Evolutionary conservation across 257 asterid genomes (phyloP).

Genomic region (Capsicum pubescens): DNA sequence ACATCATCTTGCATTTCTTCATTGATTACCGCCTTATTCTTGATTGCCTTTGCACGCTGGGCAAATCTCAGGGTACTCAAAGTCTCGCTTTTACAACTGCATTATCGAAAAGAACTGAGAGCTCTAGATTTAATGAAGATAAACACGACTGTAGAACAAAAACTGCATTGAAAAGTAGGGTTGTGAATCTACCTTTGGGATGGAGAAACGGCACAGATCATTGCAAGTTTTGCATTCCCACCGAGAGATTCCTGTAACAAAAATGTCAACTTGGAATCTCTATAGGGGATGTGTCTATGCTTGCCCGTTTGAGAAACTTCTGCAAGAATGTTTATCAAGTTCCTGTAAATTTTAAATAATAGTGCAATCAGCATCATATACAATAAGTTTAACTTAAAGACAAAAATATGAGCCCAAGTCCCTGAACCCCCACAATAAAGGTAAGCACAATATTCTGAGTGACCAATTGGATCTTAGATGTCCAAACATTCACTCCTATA

Average conservation of each 20-base stretch:
- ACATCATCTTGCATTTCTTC: conserved; percentile 99
- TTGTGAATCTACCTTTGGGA: conserved; percentile 66
- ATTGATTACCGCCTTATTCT: conserved; percentile 85
- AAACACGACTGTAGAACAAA: not conserved
- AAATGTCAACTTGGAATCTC: conserved; percentile 98
- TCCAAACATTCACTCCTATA: not conserved
- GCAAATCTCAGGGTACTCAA: conserved; percentile 97
- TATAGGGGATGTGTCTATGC: conserved; percentile 93
- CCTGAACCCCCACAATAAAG: not conserved
- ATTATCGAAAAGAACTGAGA: conserved; percentile 32
- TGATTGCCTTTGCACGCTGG: conserved; percentile 97
- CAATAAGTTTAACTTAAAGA: not conserved
- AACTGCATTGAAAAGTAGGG: conserved; percentile 18
- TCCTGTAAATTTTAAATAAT: conserved; percentile 56
- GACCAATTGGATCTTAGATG: conserved; percentile 11
- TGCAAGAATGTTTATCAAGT: conserved; percentile 91
- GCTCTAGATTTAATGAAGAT: conserved; percentile 17
- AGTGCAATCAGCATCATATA: conserved; percentile 31
- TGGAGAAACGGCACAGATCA: conserved; percentile 97
- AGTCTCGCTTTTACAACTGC: conserved; percentile 93
- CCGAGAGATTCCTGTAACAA: conserved; percentile 97
- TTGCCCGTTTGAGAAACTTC: conserved; percentile 99
- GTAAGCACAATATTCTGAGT: not conserved
- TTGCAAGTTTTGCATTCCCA: conserved; percentile 95
- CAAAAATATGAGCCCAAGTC: not conserved